Base-by-base conservation (phyloP, 106 monocot species). In the Allium fistulosum region DNA sequence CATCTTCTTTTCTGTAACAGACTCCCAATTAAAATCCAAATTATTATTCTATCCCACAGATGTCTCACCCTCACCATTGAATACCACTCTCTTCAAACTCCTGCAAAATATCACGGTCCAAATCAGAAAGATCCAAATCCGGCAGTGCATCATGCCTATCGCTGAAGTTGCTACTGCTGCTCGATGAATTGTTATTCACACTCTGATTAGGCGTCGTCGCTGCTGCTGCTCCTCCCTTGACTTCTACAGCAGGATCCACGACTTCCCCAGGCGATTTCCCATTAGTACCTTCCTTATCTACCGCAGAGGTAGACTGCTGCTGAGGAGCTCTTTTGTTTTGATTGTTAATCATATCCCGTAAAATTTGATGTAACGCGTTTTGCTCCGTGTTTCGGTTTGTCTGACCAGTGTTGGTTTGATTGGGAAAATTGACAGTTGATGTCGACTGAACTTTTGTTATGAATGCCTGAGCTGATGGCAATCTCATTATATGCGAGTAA, bases 281-380 rank as follows among this genome's bases (percentile, higher is more conserved):
- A 66, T 48, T 71, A 16, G 56, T 56, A 6, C 15, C 72, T 6
- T 37, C 51, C 49, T 56, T 52, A 13, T 79, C 46, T 8, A 51
- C 45, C 27, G n/a, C 49, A 9, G 48, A 16, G 17, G 72, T 5
- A 1, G 37, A 4, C 37, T 1, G 53, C 16, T 72, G 78, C 51
- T 82, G 82, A 2, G 69, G 45, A 28, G 67, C 26, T 10, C 48
- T 58, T 75, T 67, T 66, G 51, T 37, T 37, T 37, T 37, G 37
- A 37, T 65, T 82, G 63, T 60, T 78, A 68, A 87, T 79, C 77
- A 78, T 78, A 53, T 84, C 87, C 48, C 82, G 87, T 58, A 88
- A 73, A 67, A 84, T 37, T 49, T 92, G 92, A 55, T 80, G 92
- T 65, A 85, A 71, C 2, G 71, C 65, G 10, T 85, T 84, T 22